Conservation (phyloP, 2,329 filamentous ascomycete genomes). For the Cryphonectria naterciae region DNA sequence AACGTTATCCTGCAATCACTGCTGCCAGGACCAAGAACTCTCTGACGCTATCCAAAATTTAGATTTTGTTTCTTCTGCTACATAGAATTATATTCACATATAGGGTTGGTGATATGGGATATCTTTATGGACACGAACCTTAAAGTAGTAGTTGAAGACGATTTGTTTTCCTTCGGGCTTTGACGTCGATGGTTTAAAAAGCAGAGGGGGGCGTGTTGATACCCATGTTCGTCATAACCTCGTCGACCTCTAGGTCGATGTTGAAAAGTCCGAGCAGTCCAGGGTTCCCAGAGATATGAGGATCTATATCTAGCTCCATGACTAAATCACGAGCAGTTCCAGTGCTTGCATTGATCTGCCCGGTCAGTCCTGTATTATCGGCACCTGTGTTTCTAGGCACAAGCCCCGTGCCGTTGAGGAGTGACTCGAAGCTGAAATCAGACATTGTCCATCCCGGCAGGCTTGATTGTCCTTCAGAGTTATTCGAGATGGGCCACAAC, state of each 20-base stretch:
- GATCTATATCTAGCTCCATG: constrained; percentile 18
- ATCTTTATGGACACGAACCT: no score
- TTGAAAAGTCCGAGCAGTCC: constrained; percentile 15
- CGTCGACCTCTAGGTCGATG: constrained; percentile 20
- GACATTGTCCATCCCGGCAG: constrained; percentile 25
- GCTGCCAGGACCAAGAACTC: neutral
- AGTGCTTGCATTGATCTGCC: no score
- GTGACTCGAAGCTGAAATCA: constrained; percentile 23
- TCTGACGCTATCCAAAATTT: neutral
- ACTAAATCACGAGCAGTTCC: neutral
- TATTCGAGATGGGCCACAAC: neutral
- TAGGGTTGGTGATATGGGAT: no score
- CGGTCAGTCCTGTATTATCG: neutral
- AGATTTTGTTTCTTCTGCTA: neutral
- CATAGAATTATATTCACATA: no score
- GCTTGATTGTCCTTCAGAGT: neutral
- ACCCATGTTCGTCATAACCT: neutral
- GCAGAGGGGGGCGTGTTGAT: neutral
- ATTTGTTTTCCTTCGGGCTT: no score
- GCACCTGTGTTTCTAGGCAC: neutral
- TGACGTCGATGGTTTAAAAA: neutral
- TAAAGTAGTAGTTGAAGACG: no score
- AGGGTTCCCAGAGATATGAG: constrained; percentile 8
- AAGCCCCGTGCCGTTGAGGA: constrained; percentile 11
- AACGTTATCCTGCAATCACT: neutral